Conservation (phyloP, 345 rosid genomes). For the Dovyalis caffra region DNA sequence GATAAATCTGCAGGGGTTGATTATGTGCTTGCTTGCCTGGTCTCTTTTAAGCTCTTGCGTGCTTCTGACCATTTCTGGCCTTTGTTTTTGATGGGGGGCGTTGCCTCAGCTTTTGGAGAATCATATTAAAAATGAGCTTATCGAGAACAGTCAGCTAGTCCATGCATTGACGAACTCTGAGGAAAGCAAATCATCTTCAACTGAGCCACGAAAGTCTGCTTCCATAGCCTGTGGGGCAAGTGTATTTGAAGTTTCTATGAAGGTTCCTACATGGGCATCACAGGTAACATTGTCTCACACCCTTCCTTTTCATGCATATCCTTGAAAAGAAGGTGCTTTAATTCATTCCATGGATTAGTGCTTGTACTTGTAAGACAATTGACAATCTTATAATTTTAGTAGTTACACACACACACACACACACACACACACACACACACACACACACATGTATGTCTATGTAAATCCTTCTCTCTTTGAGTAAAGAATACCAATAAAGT, state of each 20-base stretch:
- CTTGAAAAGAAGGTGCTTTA: not conserved
- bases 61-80: conserved; percentile 1
- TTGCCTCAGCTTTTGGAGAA: conserved; percentile 81
- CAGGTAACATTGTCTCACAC: conserved; percentile 58
- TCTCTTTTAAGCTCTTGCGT: not conserved
- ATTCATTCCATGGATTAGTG: not conserved
- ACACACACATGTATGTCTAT: too few species aligned
- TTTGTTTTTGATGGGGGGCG: conserved; percentile 9
- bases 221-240: conserved; percentile 94
- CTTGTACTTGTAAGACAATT: not conserved
- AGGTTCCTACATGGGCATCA: conserved; percentile 95
- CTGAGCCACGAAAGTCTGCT: conserved; percentile 87
- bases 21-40: not conserved
- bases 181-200: conserved; percentile 46
- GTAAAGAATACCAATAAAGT: not conserved
- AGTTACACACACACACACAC: too few species aligned
- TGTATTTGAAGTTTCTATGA: conserved; percentile 90
- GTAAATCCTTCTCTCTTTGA: not conserved
- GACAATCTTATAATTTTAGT: too few species aligned
- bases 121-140: conserved; percentile 88
- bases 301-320: not conserved
- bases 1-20: not conserved
- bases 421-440: too few species aligned
- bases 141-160: conserved; percentile 74
- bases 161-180: conserved; percentile 58